Percentiles rank a stretch among this genome's conserved stretches.
phyloP scores from a whole-genome alignment of 106 monocot species.

The Apostasia ramifera region DNA sequence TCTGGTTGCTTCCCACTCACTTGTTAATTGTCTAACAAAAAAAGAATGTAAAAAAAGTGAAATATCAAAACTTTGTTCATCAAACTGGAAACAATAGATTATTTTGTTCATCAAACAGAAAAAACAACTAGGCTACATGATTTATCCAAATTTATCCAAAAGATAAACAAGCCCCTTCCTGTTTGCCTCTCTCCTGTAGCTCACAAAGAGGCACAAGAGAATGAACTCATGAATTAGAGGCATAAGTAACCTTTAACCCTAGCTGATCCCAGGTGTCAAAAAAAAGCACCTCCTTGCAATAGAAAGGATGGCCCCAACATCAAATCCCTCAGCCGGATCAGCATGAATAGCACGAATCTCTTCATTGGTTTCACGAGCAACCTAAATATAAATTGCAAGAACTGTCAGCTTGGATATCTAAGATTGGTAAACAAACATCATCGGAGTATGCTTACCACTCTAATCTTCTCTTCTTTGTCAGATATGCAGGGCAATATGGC shows the following conservation, averaged over 20 bases:
- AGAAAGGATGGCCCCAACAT: constrained; percentile 67
- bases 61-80: not conserved
- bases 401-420: not conserved
- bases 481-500: constrained; percentile 92
- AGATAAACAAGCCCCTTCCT: not conserved
- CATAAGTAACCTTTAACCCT: constrained; percentile 34
- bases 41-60: not conserved
- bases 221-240: constrained; percentile 13
- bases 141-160: not conserved
- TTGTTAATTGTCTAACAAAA: constrained; percentile 68
- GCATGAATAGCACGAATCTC: constrained; percentile 76
- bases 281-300: constrained; percentile 77
- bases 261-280: constrained; percentile 14
- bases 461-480: constrained; percentile 86
- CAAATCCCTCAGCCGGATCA: constrained; percentile 79
- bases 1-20: constrained; percentile 85
- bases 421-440: not conserved
- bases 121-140: not conserved
- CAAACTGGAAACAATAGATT: not conserved
- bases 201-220: constrained; percentile 10
- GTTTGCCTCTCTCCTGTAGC: constrained; percentile 6
- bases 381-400: constrained; percentile 18
- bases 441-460: constrained; percentile 26
- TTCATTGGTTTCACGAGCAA: constrained; percentile 98
- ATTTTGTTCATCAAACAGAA: not conserved